phyloP scores from a whole-genome alignment of 192 early-diverging fungal species.

The Backusella tuberculispora region DNA sequence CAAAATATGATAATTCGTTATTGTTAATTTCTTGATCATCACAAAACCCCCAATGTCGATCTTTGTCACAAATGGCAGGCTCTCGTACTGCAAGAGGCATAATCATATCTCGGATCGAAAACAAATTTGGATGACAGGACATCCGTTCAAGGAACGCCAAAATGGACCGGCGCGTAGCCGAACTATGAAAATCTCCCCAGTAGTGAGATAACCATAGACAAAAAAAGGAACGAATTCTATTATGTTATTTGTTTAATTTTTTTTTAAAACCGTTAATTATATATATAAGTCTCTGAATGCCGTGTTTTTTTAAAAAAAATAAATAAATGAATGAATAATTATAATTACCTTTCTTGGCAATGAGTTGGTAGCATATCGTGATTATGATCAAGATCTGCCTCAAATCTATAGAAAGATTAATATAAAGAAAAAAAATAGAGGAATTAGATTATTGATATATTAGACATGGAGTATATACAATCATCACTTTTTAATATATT shows the following conservation, averaged over 20 bases:
- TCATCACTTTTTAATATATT: neutral
- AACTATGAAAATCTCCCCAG: conserved; percentile 42
- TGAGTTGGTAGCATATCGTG: conserved; percentile 17
- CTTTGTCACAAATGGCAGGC: conserved; percentile 25
- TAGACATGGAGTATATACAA: no score
- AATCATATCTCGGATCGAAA: conserved; percentile 30
- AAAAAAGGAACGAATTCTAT: conserved; percentile 38
- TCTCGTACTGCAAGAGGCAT: conserved; percentile 34
- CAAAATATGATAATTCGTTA: neutral
- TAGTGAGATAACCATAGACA: conserved; percentile 39
- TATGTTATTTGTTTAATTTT: neutral
- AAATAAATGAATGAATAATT: neutral
- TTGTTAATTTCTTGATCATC: neutral
- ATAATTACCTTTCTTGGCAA: conserved; percentile 28
- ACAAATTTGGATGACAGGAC: conserved; percentile 21
- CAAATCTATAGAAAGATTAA: conserved; percentile 20
- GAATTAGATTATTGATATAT: neutral
- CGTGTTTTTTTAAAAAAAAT: neutral
- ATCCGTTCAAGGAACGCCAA: conserved; percentile 29
- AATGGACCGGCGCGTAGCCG: conserved; percentile 25
- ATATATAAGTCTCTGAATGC: no score
- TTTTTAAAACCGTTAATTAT: no score
- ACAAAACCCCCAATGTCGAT: conserved; percentile 25
- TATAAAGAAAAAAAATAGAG: neutral
- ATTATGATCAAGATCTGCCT: conserved; percentile 9